A percentile compares a stretch with the other conserved stretches of the same genome.
phyloP scores from a whole-genome alignment of 768 basidiomycete species.

The Sarcomyxa edulis region DNA sequence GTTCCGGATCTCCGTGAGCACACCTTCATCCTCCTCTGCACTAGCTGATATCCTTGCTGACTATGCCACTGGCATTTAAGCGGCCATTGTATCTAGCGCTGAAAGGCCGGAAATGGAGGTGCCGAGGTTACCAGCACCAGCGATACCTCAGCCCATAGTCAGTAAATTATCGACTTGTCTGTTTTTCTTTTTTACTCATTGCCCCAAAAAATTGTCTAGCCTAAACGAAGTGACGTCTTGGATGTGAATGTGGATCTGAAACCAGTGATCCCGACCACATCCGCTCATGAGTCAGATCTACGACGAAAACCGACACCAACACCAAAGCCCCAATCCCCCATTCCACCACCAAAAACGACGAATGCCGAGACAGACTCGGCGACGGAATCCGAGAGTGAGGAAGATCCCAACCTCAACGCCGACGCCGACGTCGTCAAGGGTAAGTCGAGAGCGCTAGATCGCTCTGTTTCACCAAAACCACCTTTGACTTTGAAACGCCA shows the following conservation, averaged over 20 bases:
- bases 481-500: no score
- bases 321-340: no score
- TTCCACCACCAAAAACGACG: background rate
- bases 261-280: no score
- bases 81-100: slow-evolving; percentile 41
- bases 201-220: no score
- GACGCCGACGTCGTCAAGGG: no score
- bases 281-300: no score
- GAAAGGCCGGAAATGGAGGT: slow-evolving; percentile 39
- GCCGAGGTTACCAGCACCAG: slow-evolving; percentile 6
- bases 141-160: slow-evolving; percentile 13
- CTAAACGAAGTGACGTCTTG: no score
- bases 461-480: slow-evolving; percentile 10
- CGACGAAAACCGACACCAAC: background rate
- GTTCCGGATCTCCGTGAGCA: slow-evolving; percentile 57
- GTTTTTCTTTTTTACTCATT: background rate
- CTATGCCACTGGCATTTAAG: slow-evolving; percentile 27
- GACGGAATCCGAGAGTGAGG: slow-evolving; percentile 40
- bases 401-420: slow-evolving; percentile 11
- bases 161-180: background rate
- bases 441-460: no score
- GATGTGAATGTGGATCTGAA: no score
- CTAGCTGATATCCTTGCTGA: background rate
- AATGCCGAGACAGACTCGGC: slow-evolving; percentile 28
- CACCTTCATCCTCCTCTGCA: slow-evolving; percentile 3